These are phyloP conservation scores for Oryza nivara DNA, from an alignment of 176 grass and related monocot species.

Conservation along the genomic window DNA sequence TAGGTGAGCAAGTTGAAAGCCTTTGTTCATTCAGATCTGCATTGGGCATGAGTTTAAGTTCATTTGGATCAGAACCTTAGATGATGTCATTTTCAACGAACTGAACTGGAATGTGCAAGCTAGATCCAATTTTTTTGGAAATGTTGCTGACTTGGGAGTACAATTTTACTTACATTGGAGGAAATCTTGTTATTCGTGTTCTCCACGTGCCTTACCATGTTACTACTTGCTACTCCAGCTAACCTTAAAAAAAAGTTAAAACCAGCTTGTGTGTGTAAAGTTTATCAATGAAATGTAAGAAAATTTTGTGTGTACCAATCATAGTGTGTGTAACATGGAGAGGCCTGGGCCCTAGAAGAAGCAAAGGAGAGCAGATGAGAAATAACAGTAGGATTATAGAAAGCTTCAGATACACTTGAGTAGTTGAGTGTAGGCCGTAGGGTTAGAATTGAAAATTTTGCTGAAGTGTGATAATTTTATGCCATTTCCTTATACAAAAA, in stretches of 20 bases:
- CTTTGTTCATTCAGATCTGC: conserved; percentile 43
- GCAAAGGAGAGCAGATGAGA: neutral
- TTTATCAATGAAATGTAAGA: neutral
- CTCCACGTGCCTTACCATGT: neutral
- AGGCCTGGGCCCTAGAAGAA: neutral
- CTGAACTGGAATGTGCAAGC: conserved; percentile 28
- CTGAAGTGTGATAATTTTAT: neutral
- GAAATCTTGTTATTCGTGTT: neutral
- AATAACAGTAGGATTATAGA: neutral
- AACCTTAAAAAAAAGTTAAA: too few relatives aligned
- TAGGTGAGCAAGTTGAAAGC: conserved; percentile 45
- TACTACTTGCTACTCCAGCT: neutral
- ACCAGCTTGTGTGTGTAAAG: neutral
- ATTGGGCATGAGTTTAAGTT: conserved; percentile 6
- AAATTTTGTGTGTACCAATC: conserved; percentile 3
- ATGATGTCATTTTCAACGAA: neutral
- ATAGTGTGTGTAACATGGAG: neutral
- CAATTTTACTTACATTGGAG: neutral
- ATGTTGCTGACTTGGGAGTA: neutral
- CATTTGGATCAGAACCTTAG: neutral
- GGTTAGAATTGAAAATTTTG: neutral
- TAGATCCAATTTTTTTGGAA: neutral
- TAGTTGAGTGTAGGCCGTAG: neutral
- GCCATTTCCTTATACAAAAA: neutral
- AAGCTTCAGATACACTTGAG: conserved; percentile 9